Conservation (phyloP, 768 basidiomycete species). For the Amylocystis lapponica region DNA sequence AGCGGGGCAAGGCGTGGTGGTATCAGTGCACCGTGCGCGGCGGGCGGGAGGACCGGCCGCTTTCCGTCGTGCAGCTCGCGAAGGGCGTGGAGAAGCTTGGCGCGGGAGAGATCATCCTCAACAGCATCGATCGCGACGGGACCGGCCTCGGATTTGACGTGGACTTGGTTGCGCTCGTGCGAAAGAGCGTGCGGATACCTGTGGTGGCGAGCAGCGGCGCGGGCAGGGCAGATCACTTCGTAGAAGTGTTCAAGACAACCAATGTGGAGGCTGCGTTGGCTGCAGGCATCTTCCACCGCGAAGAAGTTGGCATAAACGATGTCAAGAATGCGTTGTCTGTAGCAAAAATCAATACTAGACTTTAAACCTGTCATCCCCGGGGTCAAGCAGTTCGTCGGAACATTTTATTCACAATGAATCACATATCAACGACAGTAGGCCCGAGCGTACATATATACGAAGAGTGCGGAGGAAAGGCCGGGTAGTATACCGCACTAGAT, state of each 20-base stretch:
- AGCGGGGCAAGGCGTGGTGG: constrained; percentile 87
- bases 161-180: constrained; percentile 73
- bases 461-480: background rate
- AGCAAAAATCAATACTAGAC: constrained; percentile 47
- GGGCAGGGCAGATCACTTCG: constrained; percentile 76
- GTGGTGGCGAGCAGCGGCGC: constrained; percentile 96
- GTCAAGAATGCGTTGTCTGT: constrained; percentile 59
- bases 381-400: background rate
- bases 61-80: constrained; percentile 91
- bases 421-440: background rate
- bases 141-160: constrained; percentile 82
- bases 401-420: background rate
- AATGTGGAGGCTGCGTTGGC: constrained; percentile 88
- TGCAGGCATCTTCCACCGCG: constrained; percentile 94
- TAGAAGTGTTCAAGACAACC: constrained; percentile 77
- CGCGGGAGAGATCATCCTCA: constrained; percentile 91
- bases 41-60: constrained; percentile 73
- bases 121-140: constrained; percentile 96
- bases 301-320: constrained; percentile 75
- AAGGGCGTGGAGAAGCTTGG: constrained; percentile 86
- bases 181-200: constrained; percentile 74
- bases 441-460: constrained; percentile 1
- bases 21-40: constrained; percentile 98
- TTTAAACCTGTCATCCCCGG: too few species aligned
- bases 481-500: background rate